Percentiles rank a stretch among this genome's conserved stretches.
Evolutionary conservation across 306 rosid species (phyloP).

Genomic region (Gastrolobium villosum): DNA sequence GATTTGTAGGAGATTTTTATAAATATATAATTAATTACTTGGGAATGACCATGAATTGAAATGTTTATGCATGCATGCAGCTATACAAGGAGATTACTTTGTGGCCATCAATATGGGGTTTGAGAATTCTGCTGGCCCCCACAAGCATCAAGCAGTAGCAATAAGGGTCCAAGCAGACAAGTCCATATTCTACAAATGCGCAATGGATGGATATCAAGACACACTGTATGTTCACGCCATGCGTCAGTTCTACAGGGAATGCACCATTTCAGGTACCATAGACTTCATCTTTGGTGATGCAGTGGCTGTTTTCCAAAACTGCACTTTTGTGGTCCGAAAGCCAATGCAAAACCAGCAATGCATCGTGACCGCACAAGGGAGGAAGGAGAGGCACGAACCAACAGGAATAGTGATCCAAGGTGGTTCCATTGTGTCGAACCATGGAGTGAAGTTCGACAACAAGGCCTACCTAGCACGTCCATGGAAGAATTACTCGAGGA

Average conservation of each 20-base stretch:
- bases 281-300: constrained; percentile 85
- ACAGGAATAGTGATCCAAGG: constrained; percentile 66
- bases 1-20: neutral
- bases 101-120: constrained; percentile 68
- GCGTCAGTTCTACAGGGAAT: constrained; percentile 83
- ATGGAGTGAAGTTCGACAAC: neutral
- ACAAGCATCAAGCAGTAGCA: constrained; percentile 81
- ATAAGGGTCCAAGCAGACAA: constrained; percentile 73
- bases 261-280: constrained; percentile 75
- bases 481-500: constrained; percentile 78
- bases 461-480: constrained; percentile 70
- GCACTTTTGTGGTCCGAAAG: constrained; percentile 69
- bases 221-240: constrained; percentile 70
- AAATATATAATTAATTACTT: neutral
- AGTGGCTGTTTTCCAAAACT: constrained; percentile 66
- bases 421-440: constrained; percentile 46
- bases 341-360: constrained; percentile 64
- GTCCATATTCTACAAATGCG: constrained; percentile 65
- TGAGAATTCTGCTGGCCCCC: constrained; percentile 76
- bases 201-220: constrained; percentile 76
- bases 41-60: neutral
- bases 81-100: constrained; percentile 65
- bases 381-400: constrained; percentile 66
- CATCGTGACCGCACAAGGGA: constrained; percentile 78
- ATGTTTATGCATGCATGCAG: constrained; percentile 48